Evolutionary conservation across 768 basidiomycete genomes (phyloP), one percentile per base, ranked within the genome.

Genomic region (Lentinula aciculospora): DNA sequence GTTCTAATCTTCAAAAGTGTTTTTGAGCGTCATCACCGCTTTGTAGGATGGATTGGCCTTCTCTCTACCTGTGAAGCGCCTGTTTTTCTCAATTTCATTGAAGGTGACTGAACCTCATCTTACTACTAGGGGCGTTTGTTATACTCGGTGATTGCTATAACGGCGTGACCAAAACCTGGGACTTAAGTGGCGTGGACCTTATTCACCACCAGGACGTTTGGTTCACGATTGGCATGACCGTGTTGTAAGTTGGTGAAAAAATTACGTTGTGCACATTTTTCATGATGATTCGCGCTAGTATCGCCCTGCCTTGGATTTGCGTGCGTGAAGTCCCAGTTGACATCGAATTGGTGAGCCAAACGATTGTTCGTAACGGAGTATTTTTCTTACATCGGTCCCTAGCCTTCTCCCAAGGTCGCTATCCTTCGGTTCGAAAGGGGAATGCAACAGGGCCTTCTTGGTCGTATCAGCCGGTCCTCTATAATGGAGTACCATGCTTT

Each of bases 401-500:
- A 90, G 88, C 89, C 89, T 28, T 91, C 89, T 15, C 76, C 84
- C 17, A 91, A 90, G 67, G 89, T 88, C 6, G 89, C 88, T 5
- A 77, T 92, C 60, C 76, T 92, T 64, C 86, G 88, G 31, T 90
- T 92, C 71, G 76, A 83, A 69, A 83, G 89, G 64, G 89, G 89
- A 51, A 91, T 92, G 88, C 89, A 90, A 66, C 89, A 91, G 67
- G 88, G 89, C 57, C 76, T 92, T 28, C 76, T 91, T 32, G 84
- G 84, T 21, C 81, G 89, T 56, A 80, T 91, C 72, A 86, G 86
- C 60, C 85, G 88, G 34, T 81, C 81, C 19, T 77, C 85, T 31
- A 77, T 90, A 61, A 82, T 83, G 85, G 89, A 92, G 68, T 91
- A 90, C 68, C 89, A 91, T 67, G 86, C 88, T 31, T 92, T 91